Base-by-base conservation (phyloP, 1,284 basidiomycete species). In the Rhodotorula sp. region DNA sequence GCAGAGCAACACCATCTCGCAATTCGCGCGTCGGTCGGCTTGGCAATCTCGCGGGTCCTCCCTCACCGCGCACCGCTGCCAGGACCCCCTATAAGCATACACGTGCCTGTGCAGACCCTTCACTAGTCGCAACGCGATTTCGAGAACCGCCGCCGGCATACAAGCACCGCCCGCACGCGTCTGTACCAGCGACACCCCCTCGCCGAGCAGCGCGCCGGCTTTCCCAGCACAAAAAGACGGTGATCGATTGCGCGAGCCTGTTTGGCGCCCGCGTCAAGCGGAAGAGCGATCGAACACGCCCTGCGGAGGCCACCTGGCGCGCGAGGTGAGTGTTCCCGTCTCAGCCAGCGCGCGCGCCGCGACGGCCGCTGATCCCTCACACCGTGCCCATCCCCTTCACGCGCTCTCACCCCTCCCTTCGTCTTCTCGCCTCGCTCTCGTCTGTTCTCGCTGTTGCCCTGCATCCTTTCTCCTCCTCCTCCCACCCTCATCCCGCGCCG, bases 341-440 rank as follows among this genome's bases (percentile, higher is more conserved):
- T 57, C 55, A 19, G 34, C 59, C 32, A 32, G 44, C 25, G 46
- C 59, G 46, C 46, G 46, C 59, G 44, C 39, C 25, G 57, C 37
- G 27, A n/a, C 58, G 46, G n/a, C n/a, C 29, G 29, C 60, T 50
- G 34, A 61, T 61, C 46, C 41, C 46, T n/a, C 60, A 50, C 60
- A 29, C 32, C 37, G 58, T 32, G 39, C 58, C 41, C 39, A 29
- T 59, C 58, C 29, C 58, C 41, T 36, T 29, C 29, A 6, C 41
- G 21, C 53, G 29, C 27, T 32, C 21, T 54, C 19, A 8, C 29
- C 58, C 22, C n/a, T 58, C 57, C 57, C 39, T 21, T 44, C 29
- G 15, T 46, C 29, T 32, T 34, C 22, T 34, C 29, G 17, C 29
- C 53, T 29, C 53, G 32, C 29, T 34, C 53, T 34, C 53, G 15